Percentiles rank a stretch among this genome's conserved stretches.
phyloP scores from a whole-genome alignment of 495 filamentous ascomycete genomes.

The Delitschia confertaspora region DNA sequence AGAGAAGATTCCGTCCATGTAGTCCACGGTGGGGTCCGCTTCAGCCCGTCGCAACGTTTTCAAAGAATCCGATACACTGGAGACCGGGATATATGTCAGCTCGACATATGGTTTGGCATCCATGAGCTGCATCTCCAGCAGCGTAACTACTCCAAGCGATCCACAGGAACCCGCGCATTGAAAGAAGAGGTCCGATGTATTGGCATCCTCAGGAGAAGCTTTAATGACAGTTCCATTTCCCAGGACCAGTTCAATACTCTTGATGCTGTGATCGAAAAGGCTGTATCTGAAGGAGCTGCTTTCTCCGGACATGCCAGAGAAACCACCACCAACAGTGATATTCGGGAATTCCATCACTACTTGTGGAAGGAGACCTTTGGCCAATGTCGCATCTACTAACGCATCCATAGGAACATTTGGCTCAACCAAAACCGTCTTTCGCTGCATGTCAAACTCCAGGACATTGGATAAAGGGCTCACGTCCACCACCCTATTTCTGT shows the following conservation, averaged over 20 bases:
- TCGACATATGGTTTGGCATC: constrained; percentile 46
- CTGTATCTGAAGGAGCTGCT: constrained; percentile 49
- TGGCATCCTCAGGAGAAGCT: constrained; percentile 31
- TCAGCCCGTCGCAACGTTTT: constrained; percentile 31
- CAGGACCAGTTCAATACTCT: constrained; percentile 50
- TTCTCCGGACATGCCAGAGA: constrained; percentile 53
- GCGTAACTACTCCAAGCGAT: constrained; percentile 47
- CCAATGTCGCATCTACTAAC: constrained; percentile 44
- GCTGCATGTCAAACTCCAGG: constrained; percentile 34
- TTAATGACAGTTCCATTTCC: constrained; percentile 45
- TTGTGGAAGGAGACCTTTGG: constrained; percentile 45
- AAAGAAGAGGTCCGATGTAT: constrained; percentile 42
- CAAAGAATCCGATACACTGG: constrained; percentile 27
- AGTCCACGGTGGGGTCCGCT: constrained; percentile 33
- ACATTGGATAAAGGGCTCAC: constrained; percentile 37
- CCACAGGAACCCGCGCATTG: constrained; percentile 50
- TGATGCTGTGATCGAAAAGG: constrained; percentile 49
- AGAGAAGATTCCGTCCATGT: constrained; percentile 42
- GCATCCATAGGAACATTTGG: constrained; percentile 60
- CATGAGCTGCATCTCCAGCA: constrained; percentile 47
- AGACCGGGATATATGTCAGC: constrained; percentile 44
- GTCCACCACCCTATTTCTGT: constrained; percentile 45
- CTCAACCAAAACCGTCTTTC: constrained; percentile 44
- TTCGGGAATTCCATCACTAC: constrained; percentile 57
- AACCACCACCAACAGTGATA: constrained; percentile 57